These are phyloP conservation scores for Gelatoporia subvermispora DNA, from an alignment of 768 basidiomycete genomes.

Conservation along the genomic window DNA sequence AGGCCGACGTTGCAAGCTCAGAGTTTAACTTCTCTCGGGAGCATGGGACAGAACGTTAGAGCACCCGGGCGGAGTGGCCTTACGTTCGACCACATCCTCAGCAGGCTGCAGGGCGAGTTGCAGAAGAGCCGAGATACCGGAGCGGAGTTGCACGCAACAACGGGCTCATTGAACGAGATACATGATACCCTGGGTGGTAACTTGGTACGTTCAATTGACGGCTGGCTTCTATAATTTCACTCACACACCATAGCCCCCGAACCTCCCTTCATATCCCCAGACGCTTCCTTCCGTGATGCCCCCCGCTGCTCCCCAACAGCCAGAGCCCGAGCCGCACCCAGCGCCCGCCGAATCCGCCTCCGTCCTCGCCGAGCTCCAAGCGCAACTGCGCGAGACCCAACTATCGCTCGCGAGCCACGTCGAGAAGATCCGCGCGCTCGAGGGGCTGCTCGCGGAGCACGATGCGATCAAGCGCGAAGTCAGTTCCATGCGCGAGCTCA, in stretches of 20 bases:
- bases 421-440: constrained; percentile 80
- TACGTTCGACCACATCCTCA: constrained; percentile 89
- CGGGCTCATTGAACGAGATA: constrained; percentile 81
- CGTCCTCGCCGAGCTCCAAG: constrained; percentile 63
- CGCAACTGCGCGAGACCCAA: constrained; percentile 83
- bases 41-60: constrained; percentile 68
- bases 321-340: constrained; percentile 12
- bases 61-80: constrained; percentile 80
- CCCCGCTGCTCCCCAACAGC: constrained; percentile 18
- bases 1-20: constrained; percentile 56
- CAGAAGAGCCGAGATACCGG: constrained; percentile 94
- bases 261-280: constrained; percentile 58
- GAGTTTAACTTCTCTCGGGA: constrained; percentile 66
- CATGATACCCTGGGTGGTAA: constrained; percentile 86
- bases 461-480: constrained; percentile 81
- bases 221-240: not conserved
- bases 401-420: constrained; percentile 68
- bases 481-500: constrained; percentile 59
- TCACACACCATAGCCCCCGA: constrained; percentile 43
- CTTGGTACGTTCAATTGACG: constrained; percentile 44
- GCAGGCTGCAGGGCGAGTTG: constrained; percentile 86
- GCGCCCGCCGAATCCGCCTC: constrained; percentile 23
- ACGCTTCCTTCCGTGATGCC: constrained; percentile 57
- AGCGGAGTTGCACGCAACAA: constrained; percentile 73
- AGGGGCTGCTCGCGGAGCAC: constrained; percentile 78